These are phyloP conservation scores for Populus pruinosa DNA, from an alignment of 345 rosid genomes.

Conservation along the genomic window DNA sequence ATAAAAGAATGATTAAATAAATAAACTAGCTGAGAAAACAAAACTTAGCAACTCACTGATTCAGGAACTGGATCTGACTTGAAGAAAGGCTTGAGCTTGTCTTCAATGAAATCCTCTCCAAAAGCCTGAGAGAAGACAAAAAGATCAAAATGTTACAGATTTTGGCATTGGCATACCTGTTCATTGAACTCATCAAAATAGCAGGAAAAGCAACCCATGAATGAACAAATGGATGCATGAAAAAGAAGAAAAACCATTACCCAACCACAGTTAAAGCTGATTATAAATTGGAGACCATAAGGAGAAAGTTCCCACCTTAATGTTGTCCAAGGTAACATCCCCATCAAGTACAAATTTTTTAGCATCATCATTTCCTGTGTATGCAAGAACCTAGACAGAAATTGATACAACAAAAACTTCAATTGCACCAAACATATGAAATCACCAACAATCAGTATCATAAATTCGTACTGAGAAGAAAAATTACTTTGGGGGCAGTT, in stretches of 20 bases:
- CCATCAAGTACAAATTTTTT: constrained; percentile 64
- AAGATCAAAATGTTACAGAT: background rate
- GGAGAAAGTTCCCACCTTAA: constrained; percentile 53
- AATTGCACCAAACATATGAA: background rate
- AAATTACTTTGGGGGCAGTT: constrained; percentile 55
- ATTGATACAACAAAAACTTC: constrained; percentile 10
- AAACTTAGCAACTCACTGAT: constrained; percentile 45
- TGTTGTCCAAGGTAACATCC: constrained; percentile 57
- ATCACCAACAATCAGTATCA: background rate
- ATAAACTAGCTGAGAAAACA: background rate
- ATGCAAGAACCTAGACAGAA: constrained; percentile 63
- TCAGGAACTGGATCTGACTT: constrained; percentile 95
- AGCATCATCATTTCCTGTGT: constrained; percentile 81
- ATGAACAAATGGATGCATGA: background rate
- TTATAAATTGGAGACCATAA: background rate
- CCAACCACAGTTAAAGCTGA: background rate
- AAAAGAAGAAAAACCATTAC: background rate
- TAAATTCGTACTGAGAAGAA: background rate
- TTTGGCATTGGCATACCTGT: background rate
- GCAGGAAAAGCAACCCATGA: too few relatives aligned
- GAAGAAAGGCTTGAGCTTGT: constrained; percentile 82
- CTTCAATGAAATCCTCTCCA: constrained; percentile 65
- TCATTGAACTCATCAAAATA: background rate
- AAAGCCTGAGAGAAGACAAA: constrained; percentile 45
- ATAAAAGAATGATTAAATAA: too few relatives aligned